Evolutionary conservation across 2,329 filamentous ascomycete genomes (phyloP), one percentile per base, ranked within the genome.

Genomic region (Annulohypoxylon truncatum): DNA sequence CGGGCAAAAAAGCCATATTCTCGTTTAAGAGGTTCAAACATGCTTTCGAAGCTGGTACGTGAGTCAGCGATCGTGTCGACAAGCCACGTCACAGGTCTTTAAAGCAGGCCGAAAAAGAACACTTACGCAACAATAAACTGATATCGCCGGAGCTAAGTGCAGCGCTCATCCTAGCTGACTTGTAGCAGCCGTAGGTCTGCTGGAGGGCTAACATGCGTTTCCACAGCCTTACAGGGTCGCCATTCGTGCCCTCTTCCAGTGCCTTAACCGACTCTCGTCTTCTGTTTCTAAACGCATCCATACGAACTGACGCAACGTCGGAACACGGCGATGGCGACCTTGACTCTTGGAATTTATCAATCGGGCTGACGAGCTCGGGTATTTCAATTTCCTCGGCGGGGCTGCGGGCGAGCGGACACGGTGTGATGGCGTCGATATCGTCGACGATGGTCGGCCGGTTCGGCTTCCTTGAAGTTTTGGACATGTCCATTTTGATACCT

Each of bases 161-260:
- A 42, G 84, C 77, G 51, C 82, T 81, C 72, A 85, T 83, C 29
- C 83, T 75, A 12, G 82, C 81, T 15, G 82, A 85, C 26, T 81
- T 83, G 67, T 85, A 85, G 74, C 83, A 85, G 4, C 80, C 80
- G 55, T 82, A 85, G 4, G 75, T 77, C 64, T 77, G 75, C 72
- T 85, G 83, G 7, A 85, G 76, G 50, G 81, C 78, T 1, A 85
- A 77, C 83, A 85, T 85, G 68, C 82, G 82, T 51, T 76, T 73
- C 83, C 83, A 85, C 2, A 85, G 72, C 33, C 80, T 78, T 18
- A 77, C 74, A 3, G 79, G 81, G 63, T 82, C 80, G 28, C 81
- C 78, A 22, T 72, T 70, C 48, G 76, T 80, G 10, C 79, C 77
- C 35, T 76, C 73, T 57, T 78, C 76, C 31, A 78, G 52, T 1